These are phyloP conservation scores for Tetrastigma voinierianum DNA, from an alignment of 164 flowering plant species.

Conservation along the genomic window DNA sequence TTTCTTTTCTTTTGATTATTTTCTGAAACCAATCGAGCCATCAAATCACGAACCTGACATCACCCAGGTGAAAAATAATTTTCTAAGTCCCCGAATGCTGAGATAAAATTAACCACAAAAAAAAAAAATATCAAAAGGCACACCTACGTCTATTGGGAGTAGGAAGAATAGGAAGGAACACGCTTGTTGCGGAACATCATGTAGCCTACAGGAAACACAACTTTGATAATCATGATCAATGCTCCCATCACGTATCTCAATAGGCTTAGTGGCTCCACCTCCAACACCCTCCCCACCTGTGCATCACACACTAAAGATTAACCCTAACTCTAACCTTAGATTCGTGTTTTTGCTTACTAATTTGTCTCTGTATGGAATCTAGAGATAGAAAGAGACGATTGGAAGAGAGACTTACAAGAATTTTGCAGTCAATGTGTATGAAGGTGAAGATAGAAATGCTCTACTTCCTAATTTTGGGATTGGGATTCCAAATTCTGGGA, in stretches of 20 bases:
- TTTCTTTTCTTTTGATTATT: no score
- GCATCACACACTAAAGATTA: slow-evolving; percentile 14
- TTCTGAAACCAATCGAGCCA: not conserved
- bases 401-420: slow-evolving; percentile 30
- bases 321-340: slow-evolving; percentile 9
- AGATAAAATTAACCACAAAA: not conserved
- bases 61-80: no score
- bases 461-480: no score
- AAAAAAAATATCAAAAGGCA: slow-evolving; percentile 30
- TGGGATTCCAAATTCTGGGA: no score
- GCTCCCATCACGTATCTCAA: slow-evolving; percentile 80
- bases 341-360: not conserved
- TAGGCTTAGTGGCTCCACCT: slow-evolving; percentile 86
- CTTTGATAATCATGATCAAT: slow-evolving; percentile 86
- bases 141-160: slow-evolving; percentile 99
- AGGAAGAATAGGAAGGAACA: slow-evolving; percentile 72
- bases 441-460: no score
- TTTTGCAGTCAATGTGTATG: not conserved
- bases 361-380: slow-evolving; percentile 6
- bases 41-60: not conserved
- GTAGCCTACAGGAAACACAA: slow-evolving; percentile 83
- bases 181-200: slow-evolving; percentile 98
- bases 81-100: no score
- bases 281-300: slow-evolving; percentile 55
- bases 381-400: slow-evolving; percentile 7